phyloP scores from a whole-genome alignment of 768 basidiomycete species.

The Tubosaeta sp. region DNA sequence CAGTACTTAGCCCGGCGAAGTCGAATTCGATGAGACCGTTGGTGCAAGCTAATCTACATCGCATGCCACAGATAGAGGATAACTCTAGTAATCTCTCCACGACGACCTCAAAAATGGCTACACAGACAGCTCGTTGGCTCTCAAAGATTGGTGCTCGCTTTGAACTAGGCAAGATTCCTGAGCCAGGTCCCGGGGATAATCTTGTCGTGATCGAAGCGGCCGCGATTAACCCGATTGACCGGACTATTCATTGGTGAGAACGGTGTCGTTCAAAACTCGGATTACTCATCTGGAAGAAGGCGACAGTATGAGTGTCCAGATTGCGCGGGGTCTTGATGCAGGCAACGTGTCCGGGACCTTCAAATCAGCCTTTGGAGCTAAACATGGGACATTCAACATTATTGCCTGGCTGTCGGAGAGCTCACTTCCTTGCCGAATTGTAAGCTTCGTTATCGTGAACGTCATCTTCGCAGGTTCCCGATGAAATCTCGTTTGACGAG shows the following conservation, averaged over 20 bases:
- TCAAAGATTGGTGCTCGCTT: constrained; percentile 9
- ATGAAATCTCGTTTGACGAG: constrained; percentile 32
- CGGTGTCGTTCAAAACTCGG: constrained; percentile 36
- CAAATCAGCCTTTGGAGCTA: not conserved
- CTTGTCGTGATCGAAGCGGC: constrained; percentile 40
- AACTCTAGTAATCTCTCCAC: not conserved
- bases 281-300: constrained; percentile 33
- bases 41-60: too few relatives aligned
- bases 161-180: constrained; percentile 22
- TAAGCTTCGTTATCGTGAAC: not conserved
- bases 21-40: too few relatives aligned
- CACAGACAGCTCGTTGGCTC: constrained; percentile 18
- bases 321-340: not conserved
- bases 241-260: constrained; percentile 30
- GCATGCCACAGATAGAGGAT: not conserved
- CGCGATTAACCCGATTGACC: constrained; percentile 45
- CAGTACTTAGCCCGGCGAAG: too few relatives aligned
- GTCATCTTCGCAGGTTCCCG: constrained; percentile 24
- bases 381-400: constrained; percentile 21
- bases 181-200: constrained; percentile 39
- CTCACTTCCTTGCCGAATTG: constrained; percentile 10
- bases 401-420: constrained; percentile 18
- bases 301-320: constrained; percentile 31
- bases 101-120: constrained; percentile 1
- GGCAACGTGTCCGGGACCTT: not conserved